Evolutionary conservation across 345 rosid species (phyloP), one percentile per base, ranked within the genome.

Genomic region (Rhizophora apiculata): DNA sequence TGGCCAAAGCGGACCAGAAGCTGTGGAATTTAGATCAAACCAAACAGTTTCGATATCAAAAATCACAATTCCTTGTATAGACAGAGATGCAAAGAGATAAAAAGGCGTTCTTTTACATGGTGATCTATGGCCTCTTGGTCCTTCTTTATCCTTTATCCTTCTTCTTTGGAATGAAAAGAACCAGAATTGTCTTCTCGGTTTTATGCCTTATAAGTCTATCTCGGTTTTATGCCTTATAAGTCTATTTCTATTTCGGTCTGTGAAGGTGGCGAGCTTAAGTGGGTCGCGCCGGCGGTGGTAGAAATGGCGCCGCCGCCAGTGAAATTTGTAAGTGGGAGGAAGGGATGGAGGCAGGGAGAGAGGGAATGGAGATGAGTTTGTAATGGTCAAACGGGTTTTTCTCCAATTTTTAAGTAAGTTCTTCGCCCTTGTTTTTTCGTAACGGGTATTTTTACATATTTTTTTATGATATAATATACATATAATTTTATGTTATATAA

Each of bases 1-100:
- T 88, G 75, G 78, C 70, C 76, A 31, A 68, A 75, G 81, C 85
- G 67, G 90, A 78, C 80, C 60, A 34, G 49, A 76, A 76, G n/a
- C 63, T n/a, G 27, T 31, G 16, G 36, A 59, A 49, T 46, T 55
- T 8, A 51, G 57, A 62, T 34, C 59, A 62, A 63, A 61, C 65
- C 65, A 54, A 56, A 56, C 26, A 56, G 30, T 8, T 56, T 22
- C 60, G 26, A 21, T 56, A 21, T 13, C 11, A 21, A 55, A 55
- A 55, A 55, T 55, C 59, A 55, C 59, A 55, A 55, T 8, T 13
- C 59, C 29, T 55, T 39, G 15, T 11, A 39, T 39, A 39, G 48
- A 10, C 16, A 13, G 37, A 34, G 37, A 34, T 1, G 9, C 49
- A 13, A 43, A 15, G 49, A 43, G 49, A 3, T 13, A 43, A 13